Percentiles rank a stretch among this genome's conserved stretches.
Evolutionary conservation across 164 flowering plant genomes (phyloP).

Genomic region (Aristolochia fimbriata): DNA sequence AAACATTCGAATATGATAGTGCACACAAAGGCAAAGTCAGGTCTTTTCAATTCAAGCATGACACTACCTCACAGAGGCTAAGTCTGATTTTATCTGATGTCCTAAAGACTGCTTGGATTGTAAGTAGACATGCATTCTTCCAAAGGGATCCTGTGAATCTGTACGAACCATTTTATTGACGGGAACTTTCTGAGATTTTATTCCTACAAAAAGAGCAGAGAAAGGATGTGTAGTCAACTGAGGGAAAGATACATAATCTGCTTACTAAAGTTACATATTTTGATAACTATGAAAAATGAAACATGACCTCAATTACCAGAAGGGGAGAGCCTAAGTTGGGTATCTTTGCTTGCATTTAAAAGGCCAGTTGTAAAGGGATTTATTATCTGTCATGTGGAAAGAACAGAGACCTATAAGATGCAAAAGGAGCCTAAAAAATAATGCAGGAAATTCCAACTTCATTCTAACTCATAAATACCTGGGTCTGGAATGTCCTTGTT

Average conservation of each 20-base stretch:
- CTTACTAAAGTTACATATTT: not conserved
- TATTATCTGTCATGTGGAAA: constrained; percentile 30
- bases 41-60: not conserved
- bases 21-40: too few species aligned
- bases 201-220: constrained; percentile 16
- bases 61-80: constrained; percentile 63
- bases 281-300: too few species aligned
- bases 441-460: not conserved
- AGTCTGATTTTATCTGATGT: constrained; percentile 29
- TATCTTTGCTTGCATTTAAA: constrained; percentile 20
- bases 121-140: constrained; percentile 89
- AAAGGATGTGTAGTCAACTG: not conserved
- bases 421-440: too few species aligned
- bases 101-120: constrained; percentile 28
- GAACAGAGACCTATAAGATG: constrained; percentile 3
- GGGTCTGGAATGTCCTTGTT: constrained; percentile 57
- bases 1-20: not conserved
- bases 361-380: constrained; percentile 30
- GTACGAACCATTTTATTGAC: constrained; percentile 83
- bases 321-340: constrained; percentile 22
- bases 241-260: not conserved
- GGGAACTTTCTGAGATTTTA: constrained; percentile 63
- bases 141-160: constrained; percentile 80
- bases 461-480: constrained; percentile 31
- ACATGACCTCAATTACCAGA: constrained; percentile 31